Evolutionary conservation across 192 early-diverging fungal species (phyloP).

Genomic region (Backusella tuberculispora): DNA sequence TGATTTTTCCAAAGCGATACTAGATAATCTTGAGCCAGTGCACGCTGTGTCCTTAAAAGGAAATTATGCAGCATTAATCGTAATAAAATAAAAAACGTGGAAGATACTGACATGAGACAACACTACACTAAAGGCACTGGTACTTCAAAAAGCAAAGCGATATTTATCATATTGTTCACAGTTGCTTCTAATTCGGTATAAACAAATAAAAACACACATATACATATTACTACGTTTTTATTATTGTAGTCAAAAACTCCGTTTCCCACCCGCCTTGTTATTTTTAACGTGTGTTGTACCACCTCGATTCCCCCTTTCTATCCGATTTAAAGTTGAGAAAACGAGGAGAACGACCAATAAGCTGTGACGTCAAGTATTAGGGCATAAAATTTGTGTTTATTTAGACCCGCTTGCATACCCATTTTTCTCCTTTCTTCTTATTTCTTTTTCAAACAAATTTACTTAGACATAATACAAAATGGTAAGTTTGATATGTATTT

Average conservation of each 20-base stretch:
- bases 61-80: conserved; percentile 18
- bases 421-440: conserved; percentile 6
- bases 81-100: conserved; percentile 14
- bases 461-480: conserved; percentile 13
- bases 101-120: conserved; percentile 9
- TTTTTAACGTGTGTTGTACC: conserved; percentile 7
- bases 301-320: not conserved
- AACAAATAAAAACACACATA: not conserved
- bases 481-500: not conserved
- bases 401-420: conserved; percentile 3
- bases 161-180: not conserved
- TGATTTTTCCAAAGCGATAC: not conserved
- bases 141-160: not conserved
- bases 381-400: conserved; percentile 13
- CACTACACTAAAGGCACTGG: not conserved
- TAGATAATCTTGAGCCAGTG: conserved; percentile 4
- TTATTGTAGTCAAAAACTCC: not conserved
- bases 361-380: conserved; percentile 10
- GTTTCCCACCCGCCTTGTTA: not conserved
- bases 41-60: conserved; percentile 3
- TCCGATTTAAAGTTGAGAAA: conserved; percentile 15
- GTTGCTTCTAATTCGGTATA: not conserved
- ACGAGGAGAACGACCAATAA: conserved; percentile 9
- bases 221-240: not conserved
- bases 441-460: conserved; percentile 10